These are phyloP conservation scores for Ailanthus altissimus DNA, from an alignment of 345 rosid genomes.

Conservation along the genomic window DNA sequence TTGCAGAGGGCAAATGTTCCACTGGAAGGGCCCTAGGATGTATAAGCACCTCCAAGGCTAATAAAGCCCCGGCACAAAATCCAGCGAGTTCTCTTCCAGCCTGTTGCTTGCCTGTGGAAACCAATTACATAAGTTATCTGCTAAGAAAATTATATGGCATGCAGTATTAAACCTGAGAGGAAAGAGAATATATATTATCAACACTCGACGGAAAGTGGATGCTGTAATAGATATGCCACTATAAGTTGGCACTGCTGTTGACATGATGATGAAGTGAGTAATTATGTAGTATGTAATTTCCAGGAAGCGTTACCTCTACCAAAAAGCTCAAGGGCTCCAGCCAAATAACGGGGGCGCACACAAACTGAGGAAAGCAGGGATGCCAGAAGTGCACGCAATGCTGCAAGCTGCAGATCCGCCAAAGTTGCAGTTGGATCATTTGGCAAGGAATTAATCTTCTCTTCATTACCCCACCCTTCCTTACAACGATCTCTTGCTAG, in stretches of 20 bases:
- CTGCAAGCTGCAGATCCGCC: constrained; percentile 71
- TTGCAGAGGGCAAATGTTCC: constrained; percentile 38
- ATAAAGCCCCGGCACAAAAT: constrained; percentile 73
- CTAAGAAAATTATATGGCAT: constrained; percentile 7
- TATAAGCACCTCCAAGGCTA: constrained; percentile 74
- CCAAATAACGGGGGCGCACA: constrained; percentile 57
- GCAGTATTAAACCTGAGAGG: not conserved
- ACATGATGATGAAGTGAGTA: constrained; percentile 7
- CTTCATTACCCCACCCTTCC: constrained; percentile 53
- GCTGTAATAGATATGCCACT: not conserved
- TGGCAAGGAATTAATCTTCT: constrained; percentile 35
- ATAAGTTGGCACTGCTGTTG: not conserved
- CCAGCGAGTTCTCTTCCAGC: constrained; percentile 56
- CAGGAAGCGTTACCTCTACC: constrained; percentile 54
- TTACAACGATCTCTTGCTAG: constrained; percentile 59
- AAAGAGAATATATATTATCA: no score
- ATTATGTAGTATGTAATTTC: not conserved
- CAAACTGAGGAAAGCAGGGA: constrained; percentile 74
- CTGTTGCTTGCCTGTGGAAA: constrained; percentile 54
- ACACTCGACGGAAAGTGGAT: not conserved
- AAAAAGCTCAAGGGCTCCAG: constrained; percentile 73
- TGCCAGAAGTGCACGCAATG: constrained; percentile 68
- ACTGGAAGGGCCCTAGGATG: constrained; percentile 80
- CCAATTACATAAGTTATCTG: not conserved
- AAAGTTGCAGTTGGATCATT: constrained; percentile 30